These are phyloP conservation scores for Phytophthora podocarpi DNA, from an alignment of 352 stramenopile species.

Conservation along the genomic window DNA sequence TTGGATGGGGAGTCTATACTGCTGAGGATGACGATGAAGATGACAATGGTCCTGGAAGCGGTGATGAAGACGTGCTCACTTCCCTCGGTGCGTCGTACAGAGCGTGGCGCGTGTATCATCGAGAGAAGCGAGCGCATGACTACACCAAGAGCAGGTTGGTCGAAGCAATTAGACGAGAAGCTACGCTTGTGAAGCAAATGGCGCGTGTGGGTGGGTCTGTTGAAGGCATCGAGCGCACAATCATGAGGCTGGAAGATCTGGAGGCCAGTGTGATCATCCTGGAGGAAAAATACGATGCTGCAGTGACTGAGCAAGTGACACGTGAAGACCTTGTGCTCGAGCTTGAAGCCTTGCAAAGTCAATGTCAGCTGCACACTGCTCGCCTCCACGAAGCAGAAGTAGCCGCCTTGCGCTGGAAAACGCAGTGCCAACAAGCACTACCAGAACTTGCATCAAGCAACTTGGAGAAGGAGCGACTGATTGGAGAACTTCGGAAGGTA, in stretches of 20 bases:
- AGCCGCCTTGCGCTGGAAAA: conserved; percentile 19
- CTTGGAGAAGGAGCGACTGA: conserved; percentile 21
- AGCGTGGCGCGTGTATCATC: conserved; percentile 32
- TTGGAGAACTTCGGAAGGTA: conserved; percentile 25
- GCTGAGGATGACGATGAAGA: conserved; percentile 4
- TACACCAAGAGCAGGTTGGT: conserved; percentile 41
- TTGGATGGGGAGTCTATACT: background rate
- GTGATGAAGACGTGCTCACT: conserved; percentile 38
- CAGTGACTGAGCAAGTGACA: background rate
- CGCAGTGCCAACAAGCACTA: conserved; percentile 19
- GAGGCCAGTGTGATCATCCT: conserved; percentile 14
- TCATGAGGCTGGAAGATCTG: conserved; percentile 38
- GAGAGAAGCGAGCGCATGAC: conserved; percentile 39
- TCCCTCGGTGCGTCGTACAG: conserved; percentile 35
- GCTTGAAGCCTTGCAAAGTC: conserved; percentile 10
- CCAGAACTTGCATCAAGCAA: conserved; percentile 12
- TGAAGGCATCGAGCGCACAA: conserved; percentile 24
- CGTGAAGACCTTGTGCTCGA: conserved; percentile 4
- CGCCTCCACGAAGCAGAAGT: conserved; percentile 25
- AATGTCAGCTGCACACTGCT: background rate
- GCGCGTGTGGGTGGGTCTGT: conserved; percentile 14
- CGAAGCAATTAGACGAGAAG: conserved; percentile 26
- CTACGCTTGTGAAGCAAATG: conserved; percentile 22
- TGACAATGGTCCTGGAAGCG: conserved; percentile 28
- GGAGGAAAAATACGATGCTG: background rate